Evolutionary conservation across 768 basidiomycete species (phyloP), one percentile per base, ranked within the genome.

Genomic region (Suillus variegatus): DNA sequence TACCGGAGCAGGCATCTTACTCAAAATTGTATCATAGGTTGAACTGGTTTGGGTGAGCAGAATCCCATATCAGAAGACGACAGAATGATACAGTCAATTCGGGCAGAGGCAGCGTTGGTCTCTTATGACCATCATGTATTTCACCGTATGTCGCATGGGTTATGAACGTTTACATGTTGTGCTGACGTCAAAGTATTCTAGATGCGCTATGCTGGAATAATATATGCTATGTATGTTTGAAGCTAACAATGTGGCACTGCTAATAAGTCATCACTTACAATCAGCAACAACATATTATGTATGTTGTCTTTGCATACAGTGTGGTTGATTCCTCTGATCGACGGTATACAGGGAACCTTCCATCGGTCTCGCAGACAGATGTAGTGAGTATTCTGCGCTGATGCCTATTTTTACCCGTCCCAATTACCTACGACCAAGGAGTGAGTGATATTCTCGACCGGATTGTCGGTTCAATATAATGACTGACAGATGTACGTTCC

Each of bases 241-340:
- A 4, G 10, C 6, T n/a, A 47, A n/a, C 46, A 10, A 0, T 12
- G 1, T 7, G 20, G 5, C n/a, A n/a, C 20, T n/a, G n/a, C 46
- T 47, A n/a, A 47, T 47, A 9, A n/a, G 0, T 0, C 4, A 12
- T 22, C 44, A 6, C n/a, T 47, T 4, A n/a, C 46, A 2, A n/a
- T n/a, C 46, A 47, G 46, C n/a, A 12, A 12, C n/a, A 47, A 47
- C 10, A 1, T 12, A 5, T 2, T 47, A 4, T n/a, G 46, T 47
- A 47, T 18, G 20, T 47, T 4, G 25, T 47, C 20, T 3, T 46
- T 46, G 3, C 44, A 46, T 16, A n/a, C 46, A 2, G n/a, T n/a
- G 4, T 4, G 4, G 10, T n/a, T 12, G 10, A 4, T 18, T 46
- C 46, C 12, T 47, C n/a, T 47, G n/a, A 47, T 10, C 10, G 10